Evolutionary conservation across 2,329 filamentous ascomycete species (phyloP).

Genomic region (Fusarium camptoceras): DNA sequence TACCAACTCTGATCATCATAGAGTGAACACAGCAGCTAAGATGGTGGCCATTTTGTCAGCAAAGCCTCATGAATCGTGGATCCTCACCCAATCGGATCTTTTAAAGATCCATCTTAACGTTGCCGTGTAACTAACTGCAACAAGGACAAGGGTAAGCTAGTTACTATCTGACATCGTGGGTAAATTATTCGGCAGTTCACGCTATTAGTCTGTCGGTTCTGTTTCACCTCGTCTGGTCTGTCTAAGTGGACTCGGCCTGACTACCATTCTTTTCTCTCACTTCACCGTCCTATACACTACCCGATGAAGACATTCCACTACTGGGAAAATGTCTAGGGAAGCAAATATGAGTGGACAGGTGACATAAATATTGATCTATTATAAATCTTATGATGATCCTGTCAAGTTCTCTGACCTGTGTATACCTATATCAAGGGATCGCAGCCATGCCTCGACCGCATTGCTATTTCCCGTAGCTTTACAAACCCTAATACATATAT

Average conservation of each 20-base stretch:
- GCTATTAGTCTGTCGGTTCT: constrained; percentile 1
- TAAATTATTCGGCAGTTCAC: constrained; percentile 33
- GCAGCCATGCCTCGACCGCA: neutral
- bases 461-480: neutral
- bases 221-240: neutral
- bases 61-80: neutral
- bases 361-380: constrained; percentile 11
- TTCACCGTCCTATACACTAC: constrained; percentile 7
- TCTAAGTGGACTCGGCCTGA: constrained; percentile 1
- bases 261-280: neutral
- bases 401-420: neutral
- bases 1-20: constrained; percentile 4
- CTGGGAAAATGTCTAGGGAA: constrained; percentile 1
- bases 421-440: constrained; percentile 2
- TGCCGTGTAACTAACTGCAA: neutral
- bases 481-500: neutral
- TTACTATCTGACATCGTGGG: neutral
- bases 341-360: constrained; percentile 12
- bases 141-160: neutral
- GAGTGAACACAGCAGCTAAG: neutral
- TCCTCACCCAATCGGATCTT: constrained; percentile 5
- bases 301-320: constrained; percentile 31
- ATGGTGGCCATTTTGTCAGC: constrained; percentile 13
- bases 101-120: neutral
- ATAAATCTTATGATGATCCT: constrained; percentile 1